Conservation (phyloP, 129 eudicot genomes). For the Escallonia rubra region DNA sequence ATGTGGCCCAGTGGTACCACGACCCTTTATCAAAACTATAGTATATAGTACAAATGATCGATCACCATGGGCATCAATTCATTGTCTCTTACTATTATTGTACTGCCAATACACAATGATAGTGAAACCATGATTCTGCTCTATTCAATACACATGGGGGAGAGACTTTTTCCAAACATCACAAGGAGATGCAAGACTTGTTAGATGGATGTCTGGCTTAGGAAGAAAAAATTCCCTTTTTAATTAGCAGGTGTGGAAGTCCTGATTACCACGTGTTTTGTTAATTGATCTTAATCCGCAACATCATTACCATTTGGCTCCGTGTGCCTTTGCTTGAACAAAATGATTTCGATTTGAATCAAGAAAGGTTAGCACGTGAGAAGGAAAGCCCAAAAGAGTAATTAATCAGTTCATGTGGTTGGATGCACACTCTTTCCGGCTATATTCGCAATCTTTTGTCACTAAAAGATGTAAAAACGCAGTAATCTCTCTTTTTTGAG, state of each 20-base stretch:
- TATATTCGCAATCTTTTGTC: too few relatives aligned
- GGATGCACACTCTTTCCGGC: too few relatives aligned
- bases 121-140: slow-evolving; percentile 18
- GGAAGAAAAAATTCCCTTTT: neutral
- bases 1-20: slow-evolving; percentile 14
- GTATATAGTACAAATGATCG: slow-evolving; percentile 2
- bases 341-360: neutral
- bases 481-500: too few relatives aligned
- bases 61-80: neutral
- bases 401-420: neutral
- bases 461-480: too few relatives aligned
- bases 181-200: neutral
- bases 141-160: slow-evolving; percentile 7
- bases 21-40: neutral
- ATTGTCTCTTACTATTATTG: neutral
- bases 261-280: too few relatives aligned
- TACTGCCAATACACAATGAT: slow-evolving; percentile 14
- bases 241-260: neutral
- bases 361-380: neutral
- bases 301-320: neutral
- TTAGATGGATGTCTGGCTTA: neutral
- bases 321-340: neutral
- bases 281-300: neutral
- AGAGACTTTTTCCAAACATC: slow-evolving; percentile 5
- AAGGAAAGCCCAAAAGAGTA: neutral